These are phyloP conservation scores for Leccinum fallax DNA, from an alignment of 1,284 basidiomycete species.

Conservation along the genomic window DNA sequence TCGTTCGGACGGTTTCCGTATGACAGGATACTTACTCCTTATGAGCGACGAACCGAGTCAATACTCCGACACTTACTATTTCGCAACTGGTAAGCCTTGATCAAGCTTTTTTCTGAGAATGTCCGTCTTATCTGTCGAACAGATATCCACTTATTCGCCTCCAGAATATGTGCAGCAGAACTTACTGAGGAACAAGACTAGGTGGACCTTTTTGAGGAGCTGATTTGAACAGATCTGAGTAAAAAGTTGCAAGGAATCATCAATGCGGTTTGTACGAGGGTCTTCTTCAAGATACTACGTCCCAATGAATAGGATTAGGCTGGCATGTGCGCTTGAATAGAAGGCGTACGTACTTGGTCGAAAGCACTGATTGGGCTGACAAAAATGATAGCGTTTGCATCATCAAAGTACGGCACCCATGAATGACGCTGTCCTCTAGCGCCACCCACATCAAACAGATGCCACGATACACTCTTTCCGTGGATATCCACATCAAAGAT, in stretches of 20 bases:
- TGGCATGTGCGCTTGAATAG: background rate
- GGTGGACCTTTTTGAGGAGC: conserved; percentile 73
- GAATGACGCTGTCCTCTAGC: conserved; percentile 81
- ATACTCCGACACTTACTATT: conserved; percentile 60
- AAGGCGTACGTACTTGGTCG: conserved; percentile 52
- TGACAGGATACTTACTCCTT: conserved; percentile 67
- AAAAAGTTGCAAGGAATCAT: conserved; percentile 82
- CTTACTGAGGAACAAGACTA: conserved; percentile 79
- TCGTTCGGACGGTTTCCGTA: conserved; percentile 79
- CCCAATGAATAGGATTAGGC: background rate
- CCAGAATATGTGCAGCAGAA: conserved; percentile 3
- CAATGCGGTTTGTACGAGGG: conserved; percentile 77
- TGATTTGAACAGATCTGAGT: conserved; percentile 82
- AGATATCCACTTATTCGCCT: conserved; percentile 13
- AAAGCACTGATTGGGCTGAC: conserved; percentile 86
- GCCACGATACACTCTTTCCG: conserved; percentile 75
- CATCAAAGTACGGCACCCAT: conserved; percentile 83
- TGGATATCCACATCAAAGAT: conserved; percentile 73
- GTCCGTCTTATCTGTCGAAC: conserved; percentile 69
- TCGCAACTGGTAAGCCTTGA: conserved; percentile 65
- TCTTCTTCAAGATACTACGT: conserved; percentile 80
- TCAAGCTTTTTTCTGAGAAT: conserved; percentile 70
- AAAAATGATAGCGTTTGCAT: conserved; percentile 85
- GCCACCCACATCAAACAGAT: conserved; percentile 80
- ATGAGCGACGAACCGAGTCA: conserved; percentile 11